Evolutionary conservation across 177 flowering plant genomes (phyloP), one percentile per base, ranked within the genome.

Genomic region (Vitis hybrid): DNA sequence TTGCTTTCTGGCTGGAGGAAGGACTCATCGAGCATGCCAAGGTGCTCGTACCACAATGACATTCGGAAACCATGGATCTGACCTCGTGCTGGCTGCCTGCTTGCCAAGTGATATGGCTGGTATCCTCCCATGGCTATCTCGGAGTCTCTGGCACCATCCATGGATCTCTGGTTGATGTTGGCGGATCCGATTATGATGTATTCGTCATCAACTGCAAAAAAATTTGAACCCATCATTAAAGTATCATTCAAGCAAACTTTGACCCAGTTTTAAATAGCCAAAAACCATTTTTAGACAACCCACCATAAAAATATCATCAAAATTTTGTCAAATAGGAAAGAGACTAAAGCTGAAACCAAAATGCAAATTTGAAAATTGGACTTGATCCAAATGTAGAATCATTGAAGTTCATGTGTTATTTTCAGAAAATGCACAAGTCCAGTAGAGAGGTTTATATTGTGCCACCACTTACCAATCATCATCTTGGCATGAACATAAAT

Each of bases 401-500:
- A 39, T 39, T 39, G 45, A 7, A 39, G 45, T 39, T 39, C 8
- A 7, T 7, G 1, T 39, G 45, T 33, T 33, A 33, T 33, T 33
- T 33, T 33, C 45, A 33, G 45, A 33, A 6, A 33, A 33, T 5
- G 7, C 45, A 0, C 0, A 6, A 33, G 45, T 39, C 45, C 45
- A 39, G 45, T 39, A 39, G 8, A 39, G 45, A 39, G 45, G 45
- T 39, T 39, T 3, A 52, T 31, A 33, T 31, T 11, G 10, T 51
- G 61, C 29, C 3, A 10, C 3, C 3, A 56, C 72, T 78, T 78
- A 84, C 92, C 90, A 56, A 88, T 88, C 90, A 88, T 88, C 92
- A 88, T 88, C 80, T 88, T 88, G 72, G 92, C 67, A 77, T 88
- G 92, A 22, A 88, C 92, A 70, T 88, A 88, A 14, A 89, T 89